phyloP scores from a whole-genome alignment of 78 protist genomes.

The Tieghemostelium lacteum region DNA sequence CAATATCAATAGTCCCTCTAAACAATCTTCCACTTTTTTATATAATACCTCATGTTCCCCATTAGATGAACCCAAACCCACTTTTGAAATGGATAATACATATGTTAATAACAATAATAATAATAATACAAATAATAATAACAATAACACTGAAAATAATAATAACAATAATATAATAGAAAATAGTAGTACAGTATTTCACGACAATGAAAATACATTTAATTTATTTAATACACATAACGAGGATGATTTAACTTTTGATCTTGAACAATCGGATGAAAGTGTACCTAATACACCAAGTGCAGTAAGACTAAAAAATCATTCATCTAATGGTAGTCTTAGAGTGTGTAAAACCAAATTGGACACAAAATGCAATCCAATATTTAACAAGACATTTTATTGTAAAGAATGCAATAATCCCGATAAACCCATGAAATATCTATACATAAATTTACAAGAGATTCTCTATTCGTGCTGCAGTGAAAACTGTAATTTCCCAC shows the following conservation, averaged over 20 bases:
- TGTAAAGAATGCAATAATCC: slow-evolving; percentile 17
- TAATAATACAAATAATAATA: too few species aligned
- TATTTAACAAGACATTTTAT: background rate
- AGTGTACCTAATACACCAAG: background rate
- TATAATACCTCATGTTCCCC: too few species aligned
- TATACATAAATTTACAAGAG: slow-evolving; percentile 1
- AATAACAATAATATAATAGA: too few species aligned
- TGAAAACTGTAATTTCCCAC: slow-evolving; percentile 9
- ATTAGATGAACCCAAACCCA: background rate
- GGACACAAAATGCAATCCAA: background rate
- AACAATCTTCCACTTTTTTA: too few species aligned
- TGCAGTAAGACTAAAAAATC: background rate
- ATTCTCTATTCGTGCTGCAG: slow-evolving; percentile 3
- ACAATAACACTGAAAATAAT: background rate
- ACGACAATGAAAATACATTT: background rate
- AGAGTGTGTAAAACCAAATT: background rate
- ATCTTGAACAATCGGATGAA: background rate
- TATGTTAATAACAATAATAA: background rate
- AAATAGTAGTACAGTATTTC: background rate
- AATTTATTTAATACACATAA: too few species aligned
- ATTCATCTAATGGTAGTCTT: too few species aligned
- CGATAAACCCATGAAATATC: slow-evolving; percentile 4
- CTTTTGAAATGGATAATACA: too few species aligned
- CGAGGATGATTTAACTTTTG: background rate
- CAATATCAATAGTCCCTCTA: too few species aligned